Conservation (phyloP, 2,329 filamentous ascomycete species). For the Emericellopsis cladophorae region DNA sequence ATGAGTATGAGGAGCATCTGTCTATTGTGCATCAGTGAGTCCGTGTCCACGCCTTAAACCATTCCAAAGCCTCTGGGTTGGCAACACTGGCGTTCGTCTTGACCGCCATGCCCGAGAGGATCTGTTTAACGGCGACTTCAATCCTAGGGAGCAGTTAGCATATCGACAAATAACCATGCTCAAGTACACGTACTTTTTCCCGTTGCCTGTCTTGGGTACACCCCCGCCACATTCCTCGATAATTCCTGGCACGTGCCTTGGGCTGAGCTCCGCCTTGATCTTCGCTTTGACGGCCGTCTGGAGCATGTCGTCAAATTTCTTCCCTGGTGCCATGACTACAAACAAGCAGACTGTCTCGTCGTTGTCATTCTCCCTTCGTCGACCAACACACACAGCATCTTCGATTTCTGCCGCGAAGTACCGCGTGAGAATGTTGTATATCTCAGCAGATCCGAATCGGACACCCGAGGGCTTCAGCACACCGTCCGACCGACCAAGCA, state of each 20-base stretch:
- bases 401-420: constrained; percentile 69
- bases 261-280: constrained; percentile 68
- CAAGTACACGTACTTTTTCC: constrained; percentile 66
- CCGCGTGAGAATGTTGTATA: constrained; percentile 84
- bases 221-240: constrained; percentile 68
- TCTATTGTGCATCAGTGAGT: constrained; percentile 24
- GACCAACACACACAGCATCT: constrained; percentile 79
- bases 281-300: constrained; percentile 49
- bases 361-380: constrained; percentile 54
- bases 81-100: constrained; percentile 90
- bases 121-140: constrained; percentile 93
- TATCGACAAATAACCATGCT: neutral
- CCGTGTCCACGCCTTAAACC: constrained; percentile 70
- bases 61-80: constrained; percentile 77
- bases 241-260: constrained; percentile 76
- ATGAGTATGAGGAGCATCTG: neutral
- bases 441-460: constrained; percentile 85
- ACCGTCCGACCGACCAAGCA: constrained; percentile 87
- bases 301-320: constrained; percentile 45
- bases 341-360: constrained; percentile 89
- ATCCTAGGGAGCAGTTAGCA: constrained; percentile 39
- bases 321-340: constrained; percentile 56
- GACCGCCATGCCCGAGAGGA: constrained; percentile 74
- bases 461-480: constrained; percentile 88
- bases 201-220: constrained; percentile 85